Percentiles rank a stretch among this genome's conserved stretches.
Evolutionary conservation across 768 basidiomycete species (phyloP).

Genomic region (Lenzites betulinus): DNA sequence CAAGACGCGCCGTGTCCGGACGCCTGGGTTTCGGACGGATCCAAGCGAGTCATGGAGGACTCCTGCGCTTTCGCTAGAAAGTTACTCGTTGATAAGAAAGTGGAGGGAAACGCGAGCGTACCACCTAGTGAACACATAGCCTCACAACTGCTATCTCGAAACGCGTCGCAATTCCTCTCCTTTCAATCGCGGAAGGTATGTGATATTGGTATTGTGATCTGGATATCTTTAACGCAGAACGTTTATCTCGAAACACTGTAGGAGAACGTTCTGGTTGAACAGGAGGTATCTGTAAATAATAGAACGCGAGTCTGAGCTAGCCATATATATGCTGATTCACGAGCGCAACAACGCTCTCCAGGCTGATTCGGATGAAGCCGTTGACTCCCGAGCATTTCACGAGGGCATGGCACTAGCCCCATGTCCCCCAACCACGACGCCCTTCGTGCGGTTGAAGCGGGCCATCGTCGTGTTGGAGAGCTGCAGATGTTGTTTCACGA

Average conservation of each 20-base stretch:
- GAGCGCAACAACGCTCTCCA: too few species aligned
- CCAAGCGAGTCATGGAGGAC: not conserved
- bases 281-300: too few species aligned
- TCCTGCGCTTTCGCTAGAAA: not conserved
- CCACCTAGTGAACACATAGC: not conserved
- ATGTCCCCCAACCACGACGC: constrained; percentile 35
- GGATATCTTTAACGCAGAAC: too few species aligned
- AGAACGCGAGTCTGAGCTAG: too few species aligned
- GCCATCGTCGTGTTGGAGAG: constrained; percentile 41
- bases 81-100: not conserved
- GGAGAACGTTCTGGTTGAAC: too few species aligned
- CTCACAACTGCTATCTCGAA: too few species aligned
- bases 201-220: not conserved
- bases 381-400: too few species aligned
- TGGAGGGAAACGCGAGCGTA: not conserved
- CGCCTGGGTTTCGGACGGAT: not conserved
- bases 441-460: constrained; percentile 42
- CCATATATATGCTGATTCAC: too few species aligned
- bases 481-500: constrained; percentile 49
- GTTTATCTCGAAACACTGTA: too few species aligned
- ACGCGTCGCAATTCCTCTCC: constrained; percentile 3
- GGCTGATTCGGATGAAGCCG: too few species aligned
- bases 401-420: not conserved
- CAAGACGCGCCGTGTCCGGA: not conserved
- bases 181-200: constrained; percentile 11